phyloP scores from a whole-genome alignment of 768 basidiomycete genomes.

The Tylopilus subfusipes region DNA sequence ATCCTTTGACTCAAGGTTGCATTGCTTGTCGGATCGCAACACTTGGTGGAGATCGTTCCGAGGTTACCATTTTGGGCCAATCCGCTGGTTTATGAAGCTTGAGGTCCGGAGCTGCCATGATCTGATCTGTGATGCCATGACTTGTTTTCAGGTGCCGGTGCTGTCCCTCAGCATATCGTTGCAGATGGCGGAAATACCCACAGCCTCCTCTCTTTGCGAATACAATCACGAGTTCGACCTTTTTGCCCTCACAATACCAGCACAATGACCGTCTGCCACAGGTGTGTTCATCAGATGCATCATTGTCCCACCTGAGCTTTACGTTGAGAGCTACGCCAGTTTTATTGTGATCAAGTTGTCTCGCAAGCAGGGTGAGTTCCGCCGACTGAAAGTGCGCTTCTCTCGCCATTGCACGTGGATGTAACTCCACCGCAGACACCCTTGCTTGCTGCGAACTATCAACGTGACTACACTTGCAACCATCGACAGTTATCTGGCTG shows the following conservation, averaged over 20 bases:
- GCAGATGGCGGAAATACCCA: slow-evolving; percentile 41
- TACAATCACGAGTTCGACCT: too few relatives aligned
- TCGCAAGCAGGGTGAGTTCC: background rate
- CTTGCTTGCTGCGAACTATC: background rate
- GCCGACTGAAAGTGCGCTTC: background rate
- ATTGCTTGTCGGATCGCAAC: too few relatives aligned
- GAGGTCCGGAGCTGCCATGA: background rate
- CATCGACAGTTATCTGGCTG: background rate
- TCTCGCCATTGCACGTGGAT: background rate
- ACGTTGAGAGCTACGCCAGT: background rate
- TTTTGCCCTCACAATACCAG: too few relatives aligned
- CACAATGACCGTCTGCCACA: background rate
- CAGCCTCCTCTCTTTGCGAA: slow-evolving; percentile 38
- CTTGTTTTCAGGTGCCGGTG: slow-evolving; percentile 36
- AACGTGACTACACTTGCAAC: background rate
- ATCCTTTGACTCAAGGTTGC: background rate
- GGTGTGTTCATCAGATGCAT: background rate
- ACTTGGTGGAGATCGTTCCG: too few relatives aligned
- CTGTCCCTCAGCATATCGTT: slow-evolving; percentile 35
- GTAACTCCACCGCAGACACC: background rate
- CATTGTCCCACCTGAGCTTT: background rate
- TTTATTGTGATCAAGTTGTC: background rate
- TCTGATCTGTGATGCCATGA: background rate
- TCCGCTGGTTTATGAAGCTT: background rate
- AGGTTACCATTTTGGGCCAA: background rate